phyloP scores from a whole-genome alignment of 2,329 filamentous ascomycete genomes.

The Diaporthe sp. region DNA sequence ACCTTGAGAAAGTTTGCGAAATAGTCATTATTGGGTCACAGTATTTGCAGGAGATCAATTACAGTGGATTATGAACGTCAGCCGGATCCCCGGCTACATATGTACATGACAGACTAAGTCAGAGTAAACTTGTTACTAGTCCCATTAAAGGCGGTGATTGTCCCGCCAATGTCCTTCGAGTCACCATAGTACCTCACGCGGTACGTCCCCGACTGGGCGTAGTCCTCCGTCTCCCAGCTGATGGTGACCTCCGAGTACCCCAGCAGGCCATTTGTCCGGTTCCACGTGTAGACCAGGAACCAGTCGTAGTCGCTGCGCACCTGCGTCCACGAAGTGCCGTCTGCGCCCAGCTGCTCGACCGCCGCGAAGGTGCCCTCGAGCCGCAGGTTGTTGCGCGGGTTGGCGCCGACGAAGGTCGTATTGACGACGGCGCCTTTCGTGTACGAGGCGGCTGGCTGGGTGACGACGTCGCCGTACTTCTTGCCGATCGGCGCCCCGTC shows the following conservation, averaged over 20 bases:
- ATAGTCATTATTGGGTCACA: not conserved
- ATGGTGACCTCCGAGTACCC: conserved; percentile 83
- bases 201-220: conserved; percentile 74
- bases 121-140: conserved; percentile 49
- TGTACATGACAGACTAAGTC: conserved; percentile 15
- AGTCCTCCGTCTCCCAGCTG: conserved; percentile 80
- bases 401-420: conserved; percentile 85
- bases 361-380: conserved; percentile 83
- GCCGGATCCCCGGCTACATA: not conserved
- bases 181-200: conserved; percentile 87
- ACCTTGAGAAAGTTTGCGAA: too few relatives aligned
- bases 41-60: not conserved
- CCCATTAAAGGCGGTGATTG: conserved; percentile 72
- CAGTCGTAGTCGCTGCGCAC: conserved; percentile 86
- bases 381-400: conserved; percentile 87
- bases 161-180: conserved; percentile 74
- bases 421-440: conserved; percentile 69
- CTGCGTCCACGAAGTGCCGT: conserved; percentile 66
- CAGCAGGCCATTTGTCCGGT: conserved; percentile 75
- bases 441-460: conserved; percentile 66
- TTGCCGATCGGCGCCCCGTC: conserved; percentile 77
- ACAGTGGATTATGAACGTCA: not conserved
- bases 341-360: conserved; percentile 72
- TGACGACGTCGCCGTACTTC: conserved; percentile 76
- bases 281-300: conserved; percentile 85